phyloP scores from a whole-genome alignment of 371 early-diverging fungal species.

The Nematocida sp. region DNA sequence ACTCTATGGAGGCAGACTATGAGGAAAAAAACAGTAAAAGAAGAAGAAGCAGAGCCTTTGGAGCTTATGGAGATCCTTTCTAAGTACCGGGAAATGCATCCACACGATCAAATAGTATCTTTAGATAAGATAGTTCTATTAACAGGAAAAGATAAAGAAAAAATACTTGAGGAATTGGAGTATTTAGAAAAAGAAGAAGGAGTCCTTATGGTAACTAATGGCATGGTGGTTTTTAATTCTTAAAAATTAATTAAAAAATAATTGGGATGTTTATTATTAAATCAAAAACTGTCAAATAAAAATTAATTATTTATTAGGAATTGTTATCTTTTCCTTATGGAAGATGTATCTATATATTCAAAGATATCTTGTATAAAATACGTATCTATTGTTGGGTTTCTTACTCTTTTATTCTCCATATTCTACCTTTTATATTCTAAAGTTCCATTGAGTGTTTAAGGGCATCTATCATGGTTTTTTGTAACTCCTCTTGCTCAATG shows the following conservation, averaged over 20 bases:
- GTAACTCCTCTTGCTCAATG: background rate
- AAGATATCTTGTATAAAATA: background rate
- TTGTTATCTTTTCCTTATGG: background rate
- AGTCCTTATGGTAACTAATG: constrained; percentile 16
- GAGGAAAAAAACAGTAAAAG: background rate
- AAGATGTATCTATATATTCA: background rate
- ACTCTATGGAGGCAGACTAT: constrained; percentile 57
- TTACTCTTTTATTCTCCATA: too few species aligned
- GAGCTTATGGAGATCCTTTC: constrained; percentile 9
- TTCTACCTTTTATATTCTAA: too few species aligned
- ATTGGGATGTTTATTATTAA: constrained; percentile 1
- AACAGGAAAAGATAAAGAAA: background rate
- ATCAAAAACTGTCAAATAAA: too few species aligned
- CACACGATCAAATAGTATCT: constrained; percentile 24
- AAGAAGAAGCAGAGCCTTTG: background rate
- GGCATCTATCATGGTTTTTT: too few species aligned
- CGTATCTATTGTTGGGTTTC: background rate
- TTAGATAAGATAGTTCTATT: constrained; percentile 19
- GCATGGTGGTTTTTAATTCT: constrained; percentile 52
- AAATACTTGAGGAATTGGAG: constrained; percentile 10
- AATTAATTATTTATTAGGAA: too few species aligned
- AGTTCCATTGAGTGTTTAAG: too few species aligned
- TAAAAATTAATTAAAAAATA: too few species aligned
- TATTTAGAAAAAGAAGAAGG: constrained; percentile 42
- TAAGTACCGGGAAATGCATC: constrained; percentile 39